Base-by-base conservation (phyloP, 495 filamentous ascomycete genomes). In the Tricharina praecox region DNA sequence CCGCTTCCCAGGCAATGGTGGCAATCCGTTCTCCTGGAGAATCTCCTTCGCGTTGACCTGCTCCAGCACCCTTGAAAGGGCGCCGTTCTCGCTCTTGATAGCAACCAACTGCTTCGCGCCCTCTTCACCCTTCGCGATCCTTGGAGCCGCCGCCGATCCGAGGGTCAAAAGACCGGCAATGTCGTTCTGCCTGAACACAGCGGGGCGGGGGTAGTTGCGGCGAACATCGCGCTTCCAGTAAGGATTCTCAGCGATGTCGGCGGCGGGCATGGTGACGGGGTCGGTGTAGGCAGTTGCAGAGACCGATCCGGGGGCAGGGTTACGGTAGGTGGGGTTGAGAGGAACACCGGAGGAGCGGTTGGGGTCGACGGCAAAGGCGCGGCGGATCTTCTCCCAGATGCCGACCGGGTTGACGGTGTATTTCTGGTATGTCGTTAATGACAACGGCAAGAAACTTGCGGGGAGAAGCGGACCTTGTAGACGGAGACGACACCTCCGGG, bases 171-270 rank as follows among this genome's bases (percentile, higher is more conserved):
- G 74, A 3, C 77, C 79, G 18, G 88, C 88, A 20, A 83, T 78
- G 67, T 96, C 81, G 15, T 73, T 77, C 68, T 94, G 90, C 38
- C 67, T 79, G 45, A 97, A 75, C 25, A 81, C 75, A 55, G 80
- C 85, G 37, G 81, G 70, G 47, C 70, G 71, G n/a, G 92, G 81
- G 68, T 96, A 97, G 58, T 70, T 74, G 57, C 92, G 77, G 40
- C 90, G 81, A 44, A 69, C 65, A 56, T 97, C 90, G 47, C 90
- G 85, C 68, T 92, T 92, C 83, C 85, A 97, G 75, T 97, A 97
- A 32, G 90, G 76, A 66, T 97, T 97, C 60, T 93, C 90, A 55
- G 90, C 90, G 52, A 97, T 76, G 64, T 99, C 90, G 47, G 76
- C 86, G 2, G 90, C 83, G n/a, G 92, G 90, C 0, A 82, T 26